A percentile compares a stretch with the other conserved stretches of the same genome.
Evolutionary conservation across 495 filamentous ascomycete species (phyloP).

Genomic region (Penicillium macrosclerotiorum): DNA sequence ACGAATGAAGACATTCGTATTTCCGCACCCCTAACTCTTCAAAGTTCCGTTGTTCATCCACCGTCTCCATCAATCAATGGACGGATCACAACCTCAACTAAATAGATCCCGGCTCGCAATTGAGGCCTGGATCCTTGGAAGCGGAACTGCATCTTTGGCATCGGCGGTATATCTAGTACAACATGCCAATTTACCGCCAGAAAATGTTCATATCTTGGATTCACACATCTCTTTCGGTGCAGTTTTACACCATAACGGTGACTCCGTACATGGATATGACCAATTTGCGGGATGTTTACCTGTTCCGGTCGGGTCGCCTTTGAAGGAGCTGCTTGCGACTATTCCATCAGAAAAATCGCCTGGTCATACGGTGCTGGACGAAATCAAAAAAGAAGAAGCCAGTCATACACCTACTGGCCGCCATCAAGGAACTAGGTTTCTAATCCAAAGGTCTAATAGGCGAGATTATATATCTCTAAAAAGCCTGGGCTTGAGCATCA

Average conservation of each 20-base stretch:
- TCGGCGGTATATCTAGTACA: conserved; percentile 7
- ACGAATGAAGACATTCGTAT: neutral
- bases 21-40: neutral
- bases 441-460: neutral
- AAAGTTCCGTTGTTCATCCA: neutral
- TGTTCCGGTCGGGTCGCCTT: conserved; percentile 1
- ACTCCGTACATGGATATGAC: conserved; percentile 9
- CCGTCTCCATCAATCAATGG: neutral
- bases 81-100: neutral
- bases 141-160: conserved; percentile 8
- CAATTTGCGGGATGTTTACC: conserved; percentile 11
- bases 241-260: conserved; percentile 1
- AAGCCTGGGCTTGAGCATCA: conserved; percentile 4
- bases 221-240: conserved; percentile 1
- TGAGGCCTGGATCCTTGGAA: conserved; percentile 14
- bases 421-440: neutral
- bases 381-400: neutral
- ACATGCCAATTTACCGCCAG: conserved; percentile 3
- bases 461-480: neutral
- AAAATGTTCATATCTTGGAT: conserved; percentile 7
- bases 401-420: neutral
- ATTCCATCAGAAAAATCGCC: conserved; percentile 1
- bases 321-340: conserved; percentile 2
- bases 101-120: neutral
- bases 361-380: neutral